Conservation (phyloP, 2,329 filamentous ascomycete genomes). For the Colletotrichum filicis region DNA sequence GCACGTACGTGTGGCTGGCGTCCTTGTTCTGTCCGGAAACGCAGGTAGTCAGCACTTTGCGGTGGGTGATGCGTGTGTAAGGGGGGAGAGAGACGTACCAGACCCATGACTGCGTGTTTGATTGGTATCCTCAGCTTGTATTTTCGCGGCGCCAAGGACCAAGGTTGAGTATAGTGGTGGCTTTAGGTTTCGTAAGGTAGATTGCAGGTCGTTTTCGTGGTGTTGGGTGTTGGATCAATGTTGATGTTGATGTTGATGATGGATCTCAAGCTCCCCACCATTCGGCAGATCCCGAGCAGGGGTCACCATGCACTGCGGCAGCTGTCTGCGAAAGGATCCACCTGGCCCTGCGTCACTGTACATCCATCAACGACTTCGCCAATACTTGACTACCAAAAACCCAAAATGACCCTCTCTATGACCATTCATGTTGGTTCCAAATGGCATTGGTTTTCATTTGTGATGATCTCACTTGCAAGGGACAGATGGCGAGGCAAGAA, state of each 20-base stretch:
- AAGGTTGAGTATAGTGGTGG: too few species aligned
- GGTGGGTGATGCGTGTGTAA: background rate
- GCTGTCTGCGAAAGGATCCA: background rate
- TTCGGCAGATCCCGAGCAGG: conserved; percentile 13
- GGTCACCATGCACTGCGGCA: background rate
- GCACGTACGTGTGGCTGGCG: conserved; percentile 78
- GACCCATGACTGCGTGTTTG: background rate
- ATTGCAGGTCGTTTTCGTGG: background rate
- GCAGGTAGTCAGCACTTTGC: background rate
- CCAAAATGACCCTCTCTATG: background rate
- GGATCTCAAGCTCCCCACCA: background rate
- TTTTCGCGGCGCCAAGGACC: background rate
- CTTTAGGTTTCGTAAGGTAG: background rate
- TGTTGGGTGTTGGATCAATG: background rate
- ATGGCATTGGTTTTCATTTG: background rate
- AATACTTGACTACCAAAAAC: background rate
- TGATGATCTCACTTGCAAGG: too few species aligned
- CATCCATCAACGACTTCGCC: background rate
- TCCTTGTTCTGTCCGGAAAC: conserved; percentile 71
- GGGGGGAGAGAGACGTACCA: background rate
- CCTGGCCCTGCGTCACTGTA: background rate
- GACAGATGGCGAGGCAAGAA: too few species aligned
- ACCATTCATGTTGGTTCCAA: background rate
- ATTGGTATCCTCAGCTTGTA: background rate
- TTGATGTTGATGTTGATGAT: conserved; percentile 26